Evolutionary conservation across 2,329 filamentous ascomycete species (phyloP), one percentile per base, ranked within the genome.

Genomic region (Ophiostoma australiae): DNA sequence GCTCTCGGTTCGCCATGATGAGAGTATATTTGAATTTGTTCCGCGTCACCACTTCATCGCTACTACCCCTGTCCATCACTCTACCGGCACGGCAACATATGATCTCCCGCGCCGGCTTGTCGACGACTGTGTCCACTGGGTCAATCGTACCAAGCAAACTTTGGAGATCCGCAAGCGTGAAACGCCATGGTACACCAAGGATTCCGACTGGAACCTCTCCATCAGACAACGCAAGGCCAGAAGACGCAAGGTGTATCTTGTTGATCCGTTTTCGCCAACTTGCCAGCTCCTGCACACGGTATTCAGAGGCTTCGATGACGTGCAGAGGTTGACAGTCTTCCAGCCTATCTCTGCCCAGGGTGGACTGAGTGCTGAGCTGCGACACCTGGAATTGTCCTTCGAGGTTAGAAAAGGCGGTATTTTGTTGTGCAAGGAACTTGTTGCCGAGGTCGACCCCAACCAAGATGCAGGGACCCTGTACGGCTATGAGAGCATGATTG

Each of bases 391-490:
- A 65, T 77, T 90, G 0, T 78, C 75, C 0, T 90, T 90, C 73
- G 72, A 55, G 0, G 85, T 90, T 0, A 86, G 85, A 67, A 0
- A 13, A 0, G 72, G 75, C 0, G 76, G 79, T 0, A 72, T 83
- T 0, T 80, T 91, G 0, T 73, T 82, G 17, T 88, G 81, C 23
- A 77, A 69, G 0, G 81, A 89, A 72, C 80, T 90, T 0, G 76
- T 77, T 0, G 80, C 84, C 0, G 81, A 85, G 61, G 79, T 92
- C 0, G 86, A 89, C 69, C 76, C 77, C 0, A 74, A 85, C 10
- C 90, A 92, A 75, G 84, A 90, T 69, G 78, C 83, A 0, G 89
- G 89, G 0, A 87, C 86, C 0, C 82, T 85, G 74, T 85, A 90
- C 71, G 89, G 89, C 0, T 78, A 91, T 0, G 71, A 78, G 1